Evolutionary conservation across 2,329 filamentous ascomycete species (phyloP), one percentile per base, ranked within the genome.

Genomic region (Cercospora sp.): DNA sequence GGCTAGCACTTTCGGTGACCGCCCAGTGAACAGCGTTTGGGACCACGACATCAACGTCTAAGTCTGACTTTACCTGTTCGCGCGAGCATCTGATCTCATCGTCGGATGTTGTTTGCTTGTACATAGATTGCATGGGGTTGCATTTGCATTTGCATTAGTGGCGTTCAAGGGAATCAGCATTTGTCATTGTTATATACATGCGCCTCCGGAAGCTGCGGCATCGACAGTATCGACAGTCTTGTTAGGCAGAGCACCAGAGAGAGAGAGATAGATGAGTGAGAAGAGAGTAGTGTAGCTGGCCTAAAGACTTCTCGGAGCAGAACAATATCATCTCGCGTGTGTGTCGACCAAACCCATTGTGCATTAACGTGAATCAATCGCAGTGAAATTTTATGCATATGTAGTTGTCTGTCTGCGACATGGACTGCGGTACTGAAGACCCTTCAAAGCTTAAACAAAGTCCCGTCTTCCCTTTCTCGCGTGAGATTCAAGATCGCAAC

Each of bases 1-100:
- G 28, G 81, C 80, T 7, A 82, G 81, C 69, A 81, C 81, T 2
- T 85, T 81, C 69, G 80, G 77, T 59, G 81, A 82, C 2, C 78
- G 83, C 55, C 75, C 77, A 4, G 78, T 81, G 70, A 82, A 85
- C 72, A 76, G 80, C 68, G 78, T 68, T 5, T 68, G 66, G 66
- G 34, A 28, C 10, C 66, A 68, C 37, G 45, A 62, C 8, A 57
- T 68, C 24, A 64, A 64, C 10, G 59, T 49, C 21, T 68, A 65
- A 58, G 18, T 61, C 5, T 58, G 55, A 58, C 16, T 3, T 18
- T 21, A 7, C 3, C 13, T 32, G 16, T 12, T 6, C 30, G 16
- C 28, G 16, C 7, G n/a, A 10, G 10, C 18, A 7, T n/a, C 16
- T 32, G 16, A 18, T 16, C 30, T 30, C 55, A 0, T 0, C 28